Evolutionary conservation across 2,329 filamentous ascomycete genomes (phyloP).

Genomic region (Cyphellophora attinorum): DNA sequence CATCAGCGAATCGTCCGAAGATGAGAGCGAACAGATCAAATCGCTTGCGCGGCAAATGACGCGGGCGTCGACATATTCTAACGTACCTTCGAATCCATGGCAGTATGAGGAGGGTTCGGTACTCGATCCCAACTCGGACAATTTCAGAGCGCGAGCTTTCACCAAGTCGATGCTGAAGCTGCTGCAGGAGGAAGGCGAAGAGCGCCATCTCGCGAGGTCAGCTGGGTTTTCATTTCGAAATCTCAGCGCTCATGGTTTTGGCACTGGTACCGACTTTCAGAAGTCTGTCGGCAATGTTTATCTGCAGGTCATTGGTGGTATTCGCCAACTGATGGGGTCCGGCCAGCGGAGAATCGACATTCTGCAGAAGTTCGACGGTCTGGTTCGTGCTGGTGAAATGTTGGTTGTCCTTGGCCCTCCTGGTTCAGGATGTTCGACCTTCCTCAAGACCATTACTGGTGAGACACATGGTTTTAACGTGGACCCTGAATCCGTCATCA

Average conservation of each 20-base stretch:
- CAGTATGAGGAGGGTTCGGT: conserved; percentile 20
- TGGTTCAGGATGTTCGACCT: conserved; percentile 58
- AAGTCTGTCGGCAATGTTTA: conserved; percentile 33
- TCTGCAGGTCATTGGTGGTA: conserved; percentile 25
- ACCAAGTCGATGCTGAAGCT: conserved; percentile 36
- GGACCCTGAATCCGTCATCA: conserved; percentile 59
- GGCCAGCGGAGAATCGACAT: conserved; percentile 45
- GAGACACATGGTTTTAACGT: conserved; percentile 70
- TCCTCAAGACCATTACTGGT: conserved; percentile 72
- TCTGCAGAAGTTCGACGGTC: conserved; percentile 53
- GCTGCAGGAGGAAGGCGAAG: conserved; percentile 25
- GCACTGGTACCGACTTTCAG: conserved; percentile 27
- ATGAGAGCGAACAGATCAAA: conserved; percentile 9
- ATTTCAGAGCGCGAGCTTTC: conserved; percentile 39
- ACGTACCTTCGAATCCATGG: conserved; percentile 11
- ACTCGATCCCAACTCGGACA: conserved; percentile 34
- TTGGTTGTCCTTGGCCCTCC: conserved; percentile 46
- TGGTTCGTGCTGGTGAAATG: conserved; percentile 50
- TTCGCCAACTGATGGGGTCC: conserved; percentile 21
- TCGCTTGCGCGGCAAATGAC: conserved; percentile 17
- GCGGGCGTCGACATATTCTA: conserved; percentile 8
- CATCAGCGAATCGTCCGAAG: conserved; percentile 8
- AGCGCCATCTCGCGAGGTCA: conserved; percentile 26
- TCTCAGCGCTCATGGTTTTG: conserved; percentile 29
- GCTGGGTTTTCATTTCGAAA: conserved; percentile 31